phyloP scores from a whole-genome alignment of 2,329 filamentous ascomycete genomes.

The Cladosporium cucumerinum region DNA sequence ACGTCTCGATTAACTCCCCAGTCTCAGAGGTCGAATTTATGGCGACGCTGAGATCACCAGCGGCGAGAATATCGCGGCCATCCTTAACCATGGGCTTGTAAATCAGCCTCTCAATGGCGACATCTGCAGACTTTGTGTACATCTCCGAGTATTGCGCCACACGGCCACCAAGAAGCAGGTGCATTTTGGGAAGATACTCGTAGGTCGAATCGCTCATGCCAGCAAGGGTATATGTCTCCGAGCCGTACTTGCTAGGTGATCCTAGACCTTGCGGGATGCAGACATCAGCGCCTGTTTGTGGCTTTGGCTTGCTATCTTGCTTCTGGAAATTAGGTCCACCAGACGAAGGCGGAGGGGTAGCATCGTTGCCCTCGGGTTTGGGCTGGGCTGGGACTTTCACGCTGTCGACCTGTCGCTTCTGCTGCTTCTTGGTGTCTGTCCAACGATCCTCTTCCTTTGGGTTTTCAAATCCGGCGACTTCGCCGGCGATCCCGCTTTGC shows the following conservation, averaged over 20 bases:
- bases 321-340: conserved; percentile 6
- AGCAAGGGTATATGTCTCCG: conserved; percentile 53
- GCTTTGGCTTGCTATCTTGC: background rate
- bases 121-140: conserved; percentile 65
- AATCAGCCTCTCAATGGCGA: conserved; percentile 69
- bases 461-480: conserved; percentile 4
- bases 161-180: conserved; percentile 71
- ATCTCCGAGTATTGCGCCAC: conserved; percentile 69
- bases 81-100: conserved; percentile 72
- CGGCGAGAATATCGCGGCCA: conserved; percentile 68
- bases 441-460: conserved; percentile 12
- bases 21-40: conserved; percentile 44
- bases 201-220: conserved; percentile 57
- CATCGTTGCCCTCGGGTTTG: background rate
- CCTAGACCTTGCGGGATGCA: conserved; percentile 61
- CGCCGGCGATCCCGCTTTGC: conserved; percentile 4
- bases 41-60: conserved; percentile 51
- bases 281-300: conserved; percentile 17
- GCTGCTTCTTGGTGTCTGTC: background rate
- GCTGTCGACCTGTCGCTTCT: conserved; percentile 18
- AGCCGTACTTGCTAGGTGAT: conserved; percentile 43
- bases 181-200: conserved; percentile 61
- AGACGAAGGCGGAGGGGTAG: background rate
- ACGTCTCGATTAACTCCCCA: conserved; percentile 33
- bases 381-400: background rate